Evolutionary conservation across 129 eudicot species (phyloP), one percentile per base, ranked within the genome.

Genomic region (Flaveria bidentis): DNA sequence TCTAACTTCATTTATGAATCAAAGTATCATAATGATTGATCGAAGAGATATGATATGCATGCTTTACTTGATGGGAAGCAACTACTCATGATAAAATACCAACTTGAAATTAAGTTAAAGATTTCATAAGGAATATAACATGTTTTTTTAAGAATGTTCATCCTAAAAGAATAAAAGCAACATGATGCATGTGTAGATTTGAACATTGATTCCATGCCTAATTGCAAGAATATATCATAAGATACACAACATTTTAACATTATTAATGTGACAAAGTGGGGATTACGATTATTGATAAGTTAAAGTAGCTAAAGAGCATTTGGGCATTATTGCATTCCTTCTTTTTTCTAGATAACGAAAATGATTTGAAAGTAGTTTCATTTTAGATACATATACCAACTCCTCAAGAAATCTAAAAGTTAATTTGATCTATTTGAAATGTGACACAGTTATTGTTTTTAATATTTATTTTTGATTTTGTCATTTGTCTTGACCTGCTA

Each of bases 51-150:
- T 14, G 26, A 66, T 76, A n/a, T 14, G 15, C 33, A 76, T 66
- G 23, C 23, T 66, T 13, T 76, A 20, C n/a, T 65, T 76, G 25
- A 65, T 75, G 72, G 72, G 72, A 60, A 75, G 63, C 39, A 12
- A 18, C 50, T 76, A 18, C 64, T 63, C 10, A 23, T 33, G 72
- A 75, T 26, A 17, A 62, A 47, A 75, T 62, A 17, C 33, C 13
- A 26, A 15, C 44, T 26, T 69, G 23, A 30, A 17, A 46, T 46
- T 23, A 4, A 11, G 57, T 46, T 69, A 69, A 18, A 67, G 56
- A 68, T 68, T 69, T 28, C 20, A 45, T 25, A 16, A 20, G 57
- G 74, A 69, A 69, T 46, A 69, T 47, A 46, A 69, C 45, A 69
- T 69, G 33, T 30, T 60, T 60, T 60, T 22, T 45, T 23, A 55